Evolutionary conservation across 306 rosid species (phyloP).

Genomic region (Sesbania bispinosa): DNA sequence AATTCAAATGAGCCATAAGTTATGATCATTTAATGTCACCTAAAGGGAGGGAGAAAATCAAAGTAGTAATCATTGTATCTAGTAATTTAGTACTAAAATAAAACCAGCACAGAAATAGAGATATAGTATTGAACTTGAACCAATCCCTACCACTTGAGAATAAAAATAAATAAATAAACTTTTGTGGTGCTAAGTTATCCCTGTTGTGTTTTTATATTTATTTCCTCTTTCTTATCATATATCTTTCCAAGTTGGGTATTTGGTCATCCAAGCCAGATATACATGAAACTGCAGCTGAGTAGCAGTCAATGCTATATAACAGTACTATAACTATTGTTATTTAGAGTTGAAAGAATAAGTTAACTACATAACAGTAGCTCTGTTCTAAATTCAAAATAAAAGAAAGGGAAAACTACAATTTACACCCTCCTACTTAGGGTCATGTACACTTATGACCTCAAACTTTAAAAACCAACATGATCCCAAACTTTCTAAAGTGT

Average conservation of each 20-base stretch:
- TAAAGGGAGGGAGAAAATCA: background rate
- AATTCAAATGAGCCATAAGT: background rate
- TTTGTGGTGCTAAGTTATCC: background rate
- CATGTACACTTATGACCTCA: background rate
- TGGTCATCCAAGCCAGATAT: background rate
- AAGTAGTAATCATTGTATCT: background rate
- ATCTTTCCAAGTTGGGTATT: background rate
- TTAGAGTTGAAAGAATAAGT: constrained; percentile 1
- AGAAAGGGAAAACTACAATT: background rate
- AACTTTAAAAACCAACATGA: background rate
- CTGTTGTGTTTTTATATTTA: background rate
- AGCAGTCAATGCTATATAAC: background rate
- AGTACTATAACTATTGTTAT: too few species aligned
- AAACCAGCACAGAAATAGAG: constrained; percentile 1
- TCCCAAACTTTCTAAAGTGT: background rate
- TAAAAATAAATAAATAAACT: background rate
- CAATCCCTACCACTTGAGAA: background rate
- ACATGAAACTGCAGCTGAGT: background rate
- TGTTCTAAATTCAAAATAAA: constrained; percentile 1
- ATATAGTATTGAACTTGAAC: background rate
- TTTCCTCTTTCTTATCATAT: background rate
- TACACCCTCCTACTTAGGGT: background rate
- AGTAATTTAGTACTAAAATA: background rate
- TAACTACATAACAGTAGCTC: background rate
- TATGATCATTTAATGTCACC: constrained; percentile 14